Conservation (phyloP, 2,329 filamentous ascomycete genomes). For the Metarhizium sp. region DNA sequence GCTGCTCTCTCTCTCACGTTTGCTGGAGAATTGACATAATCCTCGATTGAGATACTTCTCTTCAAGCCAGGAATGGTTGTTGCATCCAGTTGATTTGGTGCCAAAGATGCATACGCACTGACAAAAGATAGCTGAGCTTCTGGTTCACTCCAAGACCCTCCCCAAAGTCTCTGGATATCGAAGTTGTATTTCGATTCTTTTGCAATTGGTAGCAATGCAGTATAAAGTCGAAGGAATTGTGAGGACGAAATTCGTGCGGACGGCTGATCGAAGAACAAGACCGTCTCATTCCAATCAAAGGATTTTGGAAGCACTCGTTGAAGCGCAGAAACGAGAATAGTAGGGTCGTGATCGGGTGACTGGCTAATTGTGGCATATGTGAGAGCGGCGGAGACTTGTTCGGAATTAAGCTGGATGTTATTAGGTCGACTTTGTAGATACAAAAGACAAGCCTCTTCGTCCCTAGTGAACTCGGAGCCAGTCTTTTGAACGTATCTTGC, state of each 20-base stretch:
- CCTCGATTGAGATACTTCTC: conserved; percentile 60
- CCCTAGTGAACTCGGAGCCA: conserved; percentile 66
- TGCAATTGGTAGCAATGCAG: conserved; percentile 66
- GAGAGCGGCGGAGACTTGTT: conserved; percentile 73
- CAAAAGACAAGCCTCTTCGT: conserved; percentile 54
- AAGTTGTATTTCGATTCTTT: conserved; percentile 41
- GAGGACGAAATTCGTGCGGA: conserved; percentile 64
- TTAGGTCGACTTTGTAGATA: conserved; percentile 44
- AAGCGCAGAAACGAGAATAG: conserved; percentile 52
- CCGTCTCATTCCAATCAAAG: conserved; percentile 63
- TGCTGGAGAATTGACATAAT: conserved; percentile 39
- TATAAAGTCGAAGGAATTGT: conserved; percentile 76
- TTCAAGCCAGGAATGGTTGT: conserved; percentile 75
- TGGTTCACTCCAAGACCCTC: conserved; percentile 76
- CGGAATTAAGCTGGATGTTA: conserved; percentile 60
- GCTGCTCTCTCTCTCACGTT: conserved; percentile 43
- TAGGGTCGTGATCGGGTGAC: conserved; percentile 42
- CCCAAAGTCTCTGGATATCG: conserved; percentile 85
- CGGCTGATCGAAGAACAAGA: conserved; percentile 72
- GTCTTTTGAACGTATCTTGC: conserved; percentile 62
- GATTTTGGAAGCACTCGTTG: conserved; percentile 50
- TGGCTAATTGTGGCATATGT: conserved; percentile 55
- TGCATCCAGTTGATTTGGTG: conserved; percentile 68
- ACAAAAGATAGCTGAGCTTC: conserved; percentile 93
- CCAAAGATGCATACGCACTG: conserved; percentile 71